These are phyloP conservation scores for Bimuria novae-zelandiae DNA, from an alignment of 2,329 filamentous ascomycete species.

Conservation along the genomic window DNA sequence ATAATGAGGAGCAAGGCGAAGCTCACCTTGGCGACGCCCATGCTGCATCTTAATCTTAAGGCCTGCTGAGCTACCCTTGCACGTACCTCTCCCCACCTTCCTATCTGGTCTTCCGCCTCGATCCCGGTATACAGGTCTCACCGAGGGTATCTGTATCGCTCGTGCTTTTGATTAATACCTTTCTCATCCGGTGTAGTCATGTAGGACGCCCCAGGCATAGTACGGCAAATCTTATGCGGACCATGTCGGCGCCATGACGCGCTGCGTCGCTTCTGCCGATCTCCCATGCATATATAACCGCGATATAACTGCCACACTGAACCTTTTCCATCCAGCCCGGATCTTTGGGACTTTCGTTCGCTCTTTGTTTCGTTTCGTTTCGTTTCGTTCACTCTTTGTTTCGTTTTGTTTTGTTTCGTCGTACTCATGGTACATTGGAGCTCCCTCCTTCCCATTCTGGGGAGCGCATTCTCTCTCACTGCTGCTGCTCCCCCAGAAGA, in stretches of 20 bases:
- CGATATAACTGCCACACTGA: neutral
- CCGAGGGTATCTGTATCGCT: neutral
- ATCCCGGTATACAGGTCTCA: conserved; percentile 6
- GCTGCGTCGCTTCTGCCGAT: conserved; percentile 4
- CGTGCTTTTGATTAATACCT: conserved; percentile 7
- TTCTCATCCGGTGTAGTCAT: conserved; percentile 8
- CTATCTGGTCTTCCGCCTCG: conserved; percentile 1
- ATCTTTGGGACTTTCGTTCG: conserved; percentile 6
- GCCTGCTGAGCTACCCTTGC: neutral
- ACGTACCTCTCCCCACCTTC: conserved; percentile 2
- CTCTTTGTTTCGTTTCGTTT: neutral
- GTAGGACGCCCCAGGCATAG: neutral
- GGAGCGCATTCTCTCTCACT: neutral
- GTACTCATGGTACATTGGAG: conserved; percentile 9
- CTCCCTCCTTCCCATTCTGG: conserved; percentile 6
- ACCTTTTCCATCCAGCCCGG: conserved; percentile 1
- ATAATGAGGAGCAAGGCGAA: conserved; percentile 4
- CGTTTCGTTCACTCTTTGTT: neutral
- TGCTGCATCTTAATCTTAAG: conserved; percentile 3
- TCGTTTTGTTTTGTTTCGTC: neutral
- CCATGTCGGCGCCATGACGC: neutral
- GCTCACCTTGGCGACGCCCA: conserved; percentile 1
- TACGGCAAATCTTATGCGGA: neutral
- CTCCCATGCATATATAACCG: neutral
- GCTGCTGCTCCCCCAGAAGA: neutral